These are phyloP conservation scores for Yamadazyma trypodendri DNA, from an alignment of 1,139 yeast species.

Conservation along the genomic window DNA sequence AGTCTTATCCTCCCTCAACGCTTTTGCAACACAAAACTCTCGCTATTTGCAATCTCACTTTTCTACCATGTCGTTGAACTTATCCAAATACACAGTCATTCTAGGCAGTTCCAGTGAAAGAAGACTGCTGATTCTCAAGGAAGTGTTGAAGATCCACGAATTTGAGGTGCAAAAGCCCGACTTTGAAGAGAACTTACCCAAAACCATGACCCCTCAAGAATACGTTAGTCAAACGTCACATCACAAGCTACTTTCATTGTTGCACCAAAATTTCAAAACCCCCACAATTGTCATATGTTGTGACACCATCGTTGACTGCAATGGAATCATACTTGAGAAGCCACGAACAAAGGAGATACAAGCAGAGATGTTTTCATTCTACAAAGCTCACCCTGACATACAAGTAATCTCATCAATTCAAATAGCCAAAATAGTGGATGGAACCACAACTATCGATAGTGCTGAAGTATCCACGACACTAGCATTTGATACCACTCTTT, in stretches of 20 bases:
- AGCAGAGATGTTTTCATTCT: constrained; percentile 45
- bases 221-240: constrained; percentile 74
- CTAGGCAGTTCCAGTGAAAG: constrained; percentile 88
- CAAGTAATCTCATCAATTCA: constrained; percentile 70
- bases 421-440: constrained; percentile 34
- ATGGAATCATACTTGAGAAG: constrained; percentile 69
- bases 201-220: constrained; percentile 49
- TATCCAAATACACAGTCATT: constrained; percentile 23
- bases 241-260: constrained; percentile 45
- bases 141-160: constrained; percentile 58
- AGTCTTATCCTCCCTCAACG: no score
- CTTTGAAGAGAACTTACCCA: constrained; percentile 74
- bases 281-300: constrained; percentile 59
- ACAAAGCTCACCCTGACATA: constrained; percentile 46
- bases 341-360: constrained; percentile 53
- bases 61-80: constrained; percentile 1
- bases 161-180: constrained; percentile 51
- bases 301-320: constrained; percentile 78
- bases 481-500: constrained; percentile 32
- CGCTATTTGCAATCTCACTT: no score
- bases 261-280: constrained; percentile 9
- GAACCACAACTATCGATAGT: constrained; percentile 6
- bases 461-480: constrained; percentile 25
- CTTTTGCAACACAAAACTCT: no score
- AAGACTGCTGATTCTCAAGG: constrained; percentile 60